These are phyloP conservation scores for Dillenia suffruticosa DNA, from an alignment of 164 flowering plant genomes.

Conservation along the genomic window DNA sequence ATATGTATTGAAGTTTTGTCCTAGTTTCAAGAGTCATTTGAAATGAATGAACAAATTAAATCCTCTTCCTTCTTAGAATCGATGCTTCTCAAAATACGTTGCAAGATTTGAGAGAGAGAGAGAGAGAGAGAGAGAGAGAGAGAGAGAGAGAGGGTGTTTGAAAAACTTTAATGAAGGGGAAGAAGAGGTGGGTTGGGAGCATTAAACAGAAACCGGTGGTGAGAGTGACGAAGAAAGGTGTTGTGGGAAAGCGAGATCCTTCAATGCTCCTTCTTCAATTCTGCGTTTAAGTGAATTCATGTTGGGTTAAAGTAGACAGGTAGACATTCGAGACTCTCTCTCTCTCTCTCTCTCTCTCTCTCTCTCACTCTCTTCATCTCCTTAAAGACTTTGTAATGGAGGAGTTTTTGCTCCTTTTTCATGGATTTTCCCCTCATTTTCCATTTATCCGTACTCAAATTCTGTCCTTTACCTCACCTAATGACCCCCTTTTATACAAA, in stretches of 20 bases:
- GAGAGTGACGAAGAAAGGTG: conserved; percentile 14
- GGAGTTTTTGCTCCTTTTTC: too few species aligned
- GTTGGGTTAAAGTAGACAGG: conserved; percentile 37
- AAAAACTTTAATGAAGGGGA: conserved; percentile 18
- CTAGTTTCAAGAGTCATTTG: too few species aligned
- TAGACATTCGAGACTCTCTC: conserved; percentile 6
- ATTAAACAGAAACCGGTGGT: conserved; percentile 18
- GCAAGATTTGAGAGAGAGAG: neutral
- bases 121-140: neutral
- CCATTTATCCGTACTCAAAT: too few species aligned
- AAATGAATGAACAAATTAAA: too few species aligned
- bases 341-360: conserved; percentile 11
- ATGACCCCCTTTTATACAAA: too few species aligned
- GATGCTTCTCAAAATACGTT: too few species aligned
- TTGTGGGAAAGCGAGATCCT: conserved; percentile 11
- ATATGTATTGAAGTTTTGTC: too few species aligned
- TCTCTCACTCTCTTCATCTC: neutral
- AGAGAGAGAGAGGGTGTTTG: neutral
- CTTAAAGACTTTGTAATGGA: conserved; percentile 1
- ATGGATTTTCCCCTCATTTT: too few species aligned
- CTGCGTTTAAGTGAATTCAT: conserved; percentile 36
- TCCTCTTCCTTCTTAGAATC: too few species aligned
- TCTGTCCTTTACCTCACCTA: too few species aligned
- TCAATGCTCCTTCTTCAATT: conserved; percentile 30
- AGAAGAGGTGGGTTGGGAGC: conserved; percentile 32